phyloP scores from a whole-genome alignment of 164 flowering plant species.

The Macadamia tetraphylla region DNA sequence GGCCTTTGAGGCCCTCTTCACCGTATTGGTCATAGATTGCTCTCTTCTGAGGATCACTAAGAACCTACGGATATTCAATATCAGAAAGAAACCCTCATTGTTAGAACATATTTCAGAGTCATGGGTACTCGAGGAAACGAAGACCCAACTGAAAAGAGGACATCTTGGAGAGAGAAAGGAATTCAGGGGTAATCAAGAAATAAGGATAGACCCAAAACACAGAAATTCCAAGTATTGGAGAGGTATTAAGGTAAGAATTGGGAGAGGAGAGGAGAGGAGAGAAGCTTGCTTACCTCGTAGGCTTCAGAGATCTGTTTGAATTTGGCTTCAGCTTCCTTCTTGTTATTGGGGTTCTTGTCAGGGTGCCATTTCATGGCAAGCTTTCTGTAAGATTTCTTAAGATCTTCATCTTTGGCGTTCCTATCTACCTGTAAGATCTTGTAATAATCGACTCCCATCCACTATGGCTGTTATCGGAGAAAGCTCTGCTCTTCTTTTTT shows the following conservation, averaged over 20 bases:
- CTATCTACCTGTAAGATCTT: conserved; percentile 43
- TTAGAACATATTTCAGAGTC: background rate
- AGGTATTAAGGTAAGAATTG: background rate
- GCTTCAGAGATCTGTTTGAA: conserved; percentile 60
- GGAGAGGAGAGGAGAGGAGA: background rate
- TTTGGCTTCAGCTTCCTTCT: conserved; percentile 53
- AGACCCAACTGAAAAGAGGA: too few species aligned
- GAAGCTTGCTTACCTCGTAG: conserved; percentile 29
- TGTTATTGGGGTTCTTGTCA: conserved; percentile 14
- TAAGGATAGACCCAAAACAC: background rate
- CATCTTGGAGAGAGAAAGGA: too few species aligned
- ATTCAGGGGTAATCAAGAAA: background rate
- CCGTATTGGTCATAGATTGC: conserved; percentile 46
- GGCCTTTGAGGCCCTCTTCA: conserved; percentile 42
- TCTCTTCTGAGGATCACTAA: conserved; percentile 45
- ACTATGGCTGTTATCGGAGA: background rate
- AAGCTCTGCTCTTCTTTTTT: too few species aligned
- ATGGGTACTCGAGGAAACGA: background rate
- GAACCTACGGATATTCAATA: conserved; percentile 21
- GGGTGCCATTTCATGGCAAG: conserved; percentile 21
- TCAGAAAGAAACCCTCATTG: background rate
- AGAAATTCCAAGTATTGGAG: background rate
- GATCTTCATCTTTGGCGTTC: conserved; percentile 45
- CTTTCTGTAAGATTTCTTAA: conserved; percentile 52
- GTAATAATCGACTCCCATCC: conserved; percentile 56